Percentiles rank a stretch among this genome's conserved stretches.
Conservation (phyloP, 768 basidiomycete species). For the Leccinum pellstonianum region DNA sequence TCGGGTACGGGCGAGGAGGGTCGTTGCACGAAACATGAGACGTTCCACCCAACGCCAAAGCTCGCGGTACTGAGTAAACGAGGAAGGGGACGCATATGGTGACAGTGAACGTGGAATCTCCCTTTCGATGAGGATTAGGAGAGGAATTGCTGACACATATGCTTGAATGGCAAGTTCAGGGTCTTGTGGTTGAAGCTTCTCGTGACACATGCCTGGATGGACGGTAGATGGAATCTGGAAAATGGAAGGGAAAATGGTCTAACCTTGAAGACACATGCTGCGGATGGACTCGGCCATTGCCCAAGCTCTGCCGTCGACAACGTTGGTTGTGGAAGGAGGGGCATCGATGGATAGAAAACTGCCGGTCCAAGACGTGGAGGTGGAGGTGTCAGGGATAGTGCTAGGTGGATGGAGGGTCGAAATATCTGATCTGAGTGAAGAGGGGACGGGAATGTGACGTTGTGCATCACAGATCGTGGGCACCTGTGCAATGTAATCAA, state of each 20-base stretch:
- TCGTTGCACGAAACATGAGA: conserved; percentile 76
- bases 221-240: neutral
- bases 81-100: conserved; percentile 32
- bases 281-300: conserved; percentile 70
- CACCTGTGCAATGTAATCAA: conserved; percentile 55
- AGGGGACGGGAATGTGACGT: conserved; percentile 48
- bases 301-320: conserved; percentile 72
- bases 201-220: conserved; percentile 69
- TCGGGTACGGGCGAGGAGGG: conserved; percentile 54
- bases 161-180: conserved; percentile 51
- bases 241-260: conserved; percentile 12
- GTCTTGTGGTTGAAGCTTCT: conserved; percentile 52
- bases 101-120: conserved; percentile 42
- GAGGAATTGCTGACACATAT: conserved; percentile 55
- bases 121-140: conserved; percentile 48
- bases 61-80: conserved; percentile 73
- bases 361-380: conserved; percentile 50
- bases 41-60: conserved; percentile 85
- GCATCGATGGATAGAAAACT: conserved; percentile 47
- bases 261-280: conserved; percentile 78
- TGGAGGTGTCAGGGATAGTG: conserved; percentile 37
- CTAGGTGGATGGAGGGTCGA: conserved; percentile 38
- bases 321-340: conserved; percentile 46
- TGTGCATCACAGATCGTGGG: conserved; percentile 54
- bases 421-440: conserved; percentile 41